Evolutionary conservation across 2,329 filamentous ascomycete genomes (phyloP).

Genomic region (Aureobasidium subglaciale): DNA sequence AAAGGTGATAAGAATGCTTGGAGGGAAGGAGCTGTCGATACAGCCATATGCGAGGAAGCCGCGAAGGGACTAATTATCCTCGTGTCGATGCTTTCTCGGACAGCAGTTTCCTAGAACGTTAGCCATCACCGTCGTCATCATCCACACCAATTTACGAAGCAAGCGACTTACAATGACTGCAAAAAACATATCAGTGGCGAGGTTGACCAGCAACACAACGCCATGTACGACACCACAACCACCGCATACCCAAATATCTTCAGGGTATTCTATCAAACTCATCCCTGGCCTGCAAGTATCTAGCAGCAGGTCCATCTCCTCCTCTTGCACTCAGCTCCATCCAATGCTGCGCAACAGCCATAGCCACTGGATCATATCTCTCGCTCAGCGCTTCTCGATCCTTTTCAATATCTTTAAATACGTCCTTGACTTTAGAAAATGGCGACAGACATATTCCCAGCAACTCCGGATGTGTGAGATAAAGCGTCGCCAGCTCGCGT

Average conservation of each 20-base stretch:
- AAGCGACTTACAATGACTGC: neutral
- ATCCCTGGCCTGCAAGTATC: constrained; percentile 67
- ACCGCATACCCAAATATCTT: constrained; percentile 15
- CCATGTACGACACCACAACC: neutral
- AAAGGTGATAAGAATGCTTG: too few species aligned
- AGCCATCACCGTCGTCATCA: too few species aligned
- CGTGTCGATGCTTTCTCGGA: too few species aligned
- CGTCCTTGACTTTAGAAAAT: constrained; percentile 74
- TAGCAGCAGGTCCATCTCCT: constrained; percentile 78
- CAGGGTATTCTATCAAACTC: constrained; percentile 54
- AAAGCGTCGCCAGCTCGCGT: constrained; percentile 86
- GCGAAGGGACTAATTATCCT: too few species aligned
- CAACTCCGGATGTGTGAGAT: constrained; percentile 83
- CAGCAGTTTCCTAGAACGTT: too few species aligned
- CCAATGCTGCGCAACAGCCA: constrained; percentile 96
- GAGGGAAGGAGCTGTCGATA: too few species aligned
- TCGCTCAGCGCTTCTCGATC: constrained; percentile 54
- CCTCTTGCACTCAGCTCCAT: constrained; percentile 84
- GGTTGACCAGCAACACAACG: neutral
- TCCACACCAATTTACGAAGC: neutral
- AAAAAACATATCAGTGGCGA: neutral
- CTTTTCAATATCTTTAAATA: constrained; percentile 77
- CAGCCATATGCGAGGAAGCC: too few species aligned
- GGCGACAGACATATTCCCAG: constrained; percentile 74
- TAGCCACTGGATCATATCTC: constrained; percentile 74